Evolutionary conservation across 805 yeast species (phyloP).

Genomic region (Komagataella populi): DNA sequence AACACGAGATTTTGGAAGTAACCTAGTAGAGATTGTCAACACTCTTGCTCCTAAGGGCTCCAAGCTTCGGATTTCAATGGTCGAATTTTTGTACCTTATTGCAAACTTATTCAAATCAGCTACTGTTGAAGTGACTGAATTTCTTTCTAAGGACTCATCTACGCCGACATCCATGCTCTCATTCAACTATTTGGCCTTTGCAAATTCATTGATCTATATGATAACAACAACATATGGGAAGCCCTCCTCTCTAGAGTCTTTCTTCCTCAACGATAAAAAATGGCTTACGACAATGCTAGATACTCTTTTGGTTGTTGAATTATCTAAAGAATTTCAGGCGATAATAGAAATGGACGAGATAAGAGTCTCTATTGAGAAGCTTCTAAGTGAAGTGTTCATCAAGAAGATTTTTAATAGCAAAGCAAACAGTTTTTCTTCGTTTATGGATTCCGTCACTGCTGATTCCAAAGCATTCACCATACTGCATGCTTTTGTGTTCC

Average conservation of each 20-base stretch:
- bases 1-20: slow-evolving; percentile 5
- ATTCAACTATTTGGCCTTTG: neutral
- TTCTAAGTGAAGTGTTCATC: neutral
- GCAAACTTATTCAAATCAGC: neutral
- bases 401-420: neutral
- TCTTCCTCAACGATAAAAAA: neutral
- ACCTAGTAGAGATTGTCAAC: slow-evolving; percentile 5
- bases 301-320: neutral
- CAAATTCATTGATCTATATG: neutral
- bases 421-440: neutral
- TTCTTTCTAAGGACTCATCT: neutral
- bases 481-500: neutral
- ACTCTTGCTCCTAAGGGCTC: slow-evolving; percentile 8
- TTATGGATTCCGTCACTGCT: neutral
- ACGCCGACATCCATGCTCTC: neutral
- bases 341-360: neutral
- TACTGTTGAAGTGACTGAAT: neutral
- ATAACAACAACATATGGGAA: neutral
- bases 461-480: neutral
- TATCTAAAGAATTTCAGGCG: neutral
- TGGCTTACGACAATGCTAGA: neutral
- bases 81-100: neutral
- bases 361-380: neutral
- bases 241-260: neutral
- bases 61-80: slow-evolving; percentile 29